Evolutionary conservation across 2,329 filamentous ascomycete genomes (phyloP), one percentile per base, ranked within the genome.

Genomic region (Clonostachys rosea): DNA sequence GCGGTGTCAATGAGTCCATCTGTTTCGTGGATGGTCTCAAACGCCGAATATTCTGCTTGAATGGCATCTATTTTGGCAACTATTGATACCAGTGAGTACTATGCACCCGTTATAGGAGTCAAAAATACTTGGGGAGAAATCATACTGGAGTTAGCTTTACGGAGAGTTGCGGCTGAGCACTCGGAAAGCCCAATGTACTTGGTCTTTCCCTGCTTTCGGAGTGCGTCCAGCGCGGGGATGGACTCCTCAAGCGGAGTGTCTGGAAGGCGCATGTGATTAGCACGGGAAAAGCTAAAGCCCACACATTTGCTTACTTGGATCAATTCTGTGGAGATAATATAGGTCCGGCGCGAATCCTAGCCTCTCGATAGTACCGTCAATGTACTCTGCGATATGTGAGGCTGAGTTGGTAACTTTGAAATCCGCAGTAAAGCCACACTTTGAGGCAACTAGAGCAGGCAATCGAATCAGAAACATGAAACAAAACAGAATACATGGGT

Each of bases 141-240:
- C 60, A 40, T 42, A 73, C 69, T 71, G 2, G 68, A 66, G 46
- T 70, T 67, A 1, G 70, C 72, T 47, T 69, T 71, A 18, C 69
- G 66, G 6, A 75, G 52, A 0, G 71, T 75, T 2, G 56, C 56
- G 0, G 70, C 69, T 3, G 71, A 74, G 50, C 70, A 73, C 47
- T 75, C 72, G 0, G 70, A 74, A 1, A 75, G 60, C 12, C 70
- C 72, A 44, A 75, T 74, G 45, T 72, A 74, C 55, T 73, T 74
- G 14, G 70, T 73, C 56, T 73, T 74, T 5, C 71, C 70, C 0
- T 65, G 63, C 47, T 64, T 67, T 39, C 71, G 69, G 44, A 76
- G 63, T 44, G 67, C 65, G 49, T 76, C 71, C 0, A 76, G 64
- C 1, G 72, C 69, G 0, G 64, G 50, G 34, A 76, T 75, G 0